Percentiles rank a stretch among this genome's conserved stretches.
These are phyloP conservation scores for Gnetum montanum DNA, from an alignment of 75 land plant genomes.

Conservation along the genomic window DNA sequence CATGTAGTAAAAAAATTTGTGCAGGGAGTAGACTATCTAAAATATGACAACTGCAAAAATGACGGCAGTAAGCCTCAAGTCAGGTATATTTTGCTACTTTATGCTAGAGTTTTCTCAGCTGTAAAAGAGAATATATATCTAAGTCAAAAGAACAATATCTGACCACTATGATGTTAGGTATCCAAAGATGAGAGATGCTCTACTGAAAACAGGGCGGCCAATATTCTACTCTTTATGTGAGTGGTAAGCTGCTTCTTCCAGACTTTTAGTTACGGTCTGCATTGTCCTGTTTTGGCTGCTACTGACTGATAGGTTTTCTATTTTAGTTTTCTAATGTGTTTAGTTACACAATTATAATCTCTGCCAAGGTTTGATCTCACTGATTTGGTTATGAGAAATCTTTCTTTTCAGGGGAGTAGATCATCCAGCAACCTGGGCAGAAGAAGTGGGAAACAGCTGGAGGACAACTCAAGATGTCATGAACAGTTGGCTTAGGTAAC, in stretches of 20 bases:
- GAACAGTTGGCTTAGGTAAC: constrained; percentile 56
- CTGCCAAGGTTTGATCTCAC: no score
- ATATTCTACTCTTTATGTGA: constrained; percentile 90
- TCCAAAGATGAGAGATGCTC: constrained; percentile 64
- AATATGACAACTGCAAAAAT: constrained; percentile 82
- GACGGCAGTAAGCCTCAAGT: constrained; percentile 42
- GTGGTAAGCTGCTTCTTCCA: no score
- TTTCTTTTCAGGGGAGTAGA: constrained; percentile 53
- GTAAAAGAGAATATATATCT: no score
- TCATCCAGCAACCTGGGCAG: constrained; percentile 70
- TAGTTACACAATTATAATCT: no score
- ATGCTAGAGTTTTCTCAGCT: no score
- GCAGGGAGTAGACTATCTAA: constrained; percentile 86
- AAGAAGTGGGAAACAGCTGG: constrained; percentile 53
- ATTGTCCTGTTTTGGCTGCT: no score
- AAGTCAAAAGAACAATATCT: no score
- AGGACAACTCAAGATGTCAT: constrained; percentile 65
- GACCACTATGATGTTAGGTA: no score
- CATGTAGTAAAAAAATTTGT: no score
- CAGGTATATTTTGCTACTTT: constrained; percentile 16
- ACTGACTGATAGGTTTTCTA: no score
- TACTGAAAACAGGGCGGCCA: constrained; percentile 51
- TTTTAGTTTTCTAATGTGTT: no score
- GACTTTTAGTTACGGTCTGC: no score
- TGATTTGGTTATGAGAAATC: neutral